Base-by-base conservation (phyloP, 495 filamentous ascomycete genomes). In the Lasiosphaeriaceae sp. region DNA sequence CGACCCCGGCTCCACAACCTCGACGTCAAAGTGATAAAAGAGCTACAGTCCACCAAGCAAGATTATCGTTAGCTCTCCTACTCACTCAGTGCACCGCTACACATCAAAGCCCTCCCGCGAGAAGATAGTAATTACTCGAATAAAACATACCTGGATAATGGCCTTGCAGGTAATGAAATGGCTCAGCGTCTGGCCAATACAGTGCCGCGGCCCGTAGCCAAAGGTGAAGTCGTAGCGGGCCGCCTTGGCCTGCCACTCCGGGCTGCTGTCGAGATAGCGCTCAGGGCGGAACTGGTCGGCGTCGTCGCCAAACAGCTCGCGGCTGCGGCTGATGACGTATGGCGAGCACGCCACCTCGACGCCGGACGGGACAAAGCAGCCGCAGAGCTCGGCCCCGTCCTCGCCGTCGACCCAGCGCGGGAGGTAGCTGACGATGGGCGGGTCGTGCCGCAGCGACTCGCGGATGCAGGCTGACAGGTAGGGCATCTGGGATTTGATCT, bases 401-500 rank as follows among this genome's bases (percentile, higher is more conserved):
- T 61, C 51, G 0, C 80, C 76, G 6, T 70, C 66, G 0, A 31
- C 26, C 9, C 71, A 44, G 2, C 84, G 72, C 0, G 74, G 71
- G 21, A 78, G 54, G 1, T 70, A 70, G 44, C 57, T 66, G 0
- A 77, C 60, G 2, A 77, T 68, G 0, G 84, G 80, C 2, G 83
- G 78, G 61, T 80, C 82, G 50, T 84, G 66, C 2, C 84, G 76
- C 64, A 86, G 62, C 1, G 71, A 62, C 61, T 87, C 84, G 45
- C 82, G 67, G 1, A 86, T 63, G n/a, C 75, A 76, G 2, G 82
- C 83, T 4, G 76, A 47, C 61, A 86, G 62, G 62, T 84, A 86
- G 1, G 73, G 37, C n/a, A n/a, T n/a, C n/a, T n/a, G n/a, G n/a
- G n/a, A n/a, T n/a, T n/a, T n/a, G n/a, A n/a, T n/a, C n/a, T n/a